These are phyloP conservation scores for Capsella rubella DNA, from an alignment of 441 rosid genomes.

Conservation along the genomic window DNA sequence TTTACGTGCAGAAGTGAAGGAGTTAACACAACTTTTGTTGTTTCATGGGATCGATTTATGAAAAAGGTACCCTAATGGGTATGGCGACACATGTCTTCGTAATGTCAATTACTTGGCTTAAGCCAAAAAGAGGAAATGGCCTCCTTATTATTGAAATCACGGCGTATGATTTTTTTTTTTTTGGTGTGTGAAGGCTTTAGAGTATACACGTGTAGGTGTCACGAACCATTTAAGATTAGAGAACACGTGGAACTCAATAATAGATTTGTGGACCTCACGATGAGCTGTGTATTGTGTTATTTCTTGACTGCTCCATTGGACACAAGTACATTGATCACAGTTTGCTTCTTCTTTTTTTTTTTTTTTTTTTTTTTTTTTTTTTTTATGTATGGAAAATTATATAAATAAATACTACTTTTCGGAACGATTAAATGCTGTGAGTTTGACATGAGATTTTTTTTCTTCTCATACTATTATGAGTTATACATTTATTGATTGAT, in stretches of 20 bases:
- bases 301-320: constrained; percentile 39
- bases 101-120: constrained; percentile 31
- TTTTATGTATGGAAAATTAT: background rate
- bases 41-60: constrained; percentile 31
- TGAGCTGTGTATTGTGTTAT: constrained; percentile 34
- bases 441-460: background rate
- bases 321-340: background rate
- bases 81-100: constrained; percentile 19
- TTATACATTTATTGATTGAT: constrained; percentile 1
- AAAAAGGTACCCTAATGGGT: background rate
- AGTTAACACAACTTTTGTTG: background rate
- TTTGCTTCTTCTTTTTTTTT: background rate
- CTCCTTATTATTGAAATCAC: constrained; percentile 43
- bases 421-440: no score
- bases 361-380: background rate
- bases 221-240: constrained; percentile 14
- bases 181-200: background rate
- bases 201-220: constrained; percentile 29
- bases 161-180: constrained; percentile 27
- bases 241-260: constrained; percentile 42
- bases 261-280: constrained; percentile 23
- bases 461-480: background rate
- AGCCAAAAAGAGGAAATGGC: constrained; percentile 17
- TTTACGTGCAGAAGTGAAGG: constrained; percentile 39
- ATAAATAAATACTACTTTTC: no score